Conservation (phyloP, 2,329 filamentous ascomycete genomes). For the Chaetomiaceae sp. region DNA sequence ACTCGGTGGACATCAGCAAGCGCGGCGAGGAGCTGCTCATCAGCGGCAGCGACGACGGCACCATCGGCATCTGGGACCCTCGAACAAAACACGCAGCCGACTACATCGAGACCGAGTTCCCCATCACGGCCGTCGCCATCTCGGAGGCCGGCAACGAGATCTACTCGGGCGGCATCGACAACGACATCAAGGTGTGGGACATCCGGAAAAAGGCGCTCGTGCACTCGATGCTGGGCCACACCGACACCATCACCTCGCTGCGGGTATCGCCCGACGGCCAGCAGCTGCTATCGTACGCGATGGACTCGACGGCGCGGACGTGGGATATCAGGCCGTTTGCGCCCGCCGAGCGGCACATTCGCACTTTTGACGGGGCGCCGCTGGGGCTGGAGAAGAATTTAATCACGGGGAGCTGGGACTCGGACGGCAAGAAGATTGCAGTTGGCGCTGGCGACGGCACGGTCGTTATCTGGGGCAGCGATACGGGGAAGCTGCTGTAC, state of each 20-base stretch:
- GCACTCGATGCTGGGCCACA: constrained; percentile 85
- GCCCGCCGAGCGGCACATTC: constrained; percentile 76
- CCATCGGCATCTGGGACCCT: constrained; percentile 93
- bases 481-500: constrained; percentile 85
- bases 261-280: constrained; percentile 91
- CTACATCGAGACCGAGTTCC: constrained; percentile 86
- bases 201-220: constrained; percentile 83
- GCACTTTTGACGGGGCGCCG: constrained; percentile 88
- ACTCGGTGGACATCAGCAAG: constrained; percentile 81
- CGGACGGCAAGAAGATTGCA: constrained; percentile 78
- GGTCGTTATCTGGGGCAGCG: constrained; percentile 84
- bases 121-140: constrained; percentile 86
- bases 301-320: constrained; percentile 89
- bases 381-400: constrained; percentile 88
- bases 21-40: constrained; percentile 87
- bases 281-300: constrained; percentile 82
- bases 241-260: constrained; percentile 86
- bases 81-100: constrained; percentile 83
- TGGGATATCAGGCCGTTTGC: constrained; percentile 98
- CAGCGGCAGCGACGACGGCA: constrained; percentile 89
- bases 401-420: constrained; percentile 84
- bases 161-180: constrained; percentile 92
- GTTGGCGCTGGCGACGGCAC: constrained; percentile 87
- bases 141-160: constrained; percentile 93
- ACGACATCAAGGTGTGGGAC: constrained; percentile 97